These are phyloP conservation scores for Quercus parvula DNA, from an alignment of 306 rosid species.

Conservation along the genomic window DNA sequence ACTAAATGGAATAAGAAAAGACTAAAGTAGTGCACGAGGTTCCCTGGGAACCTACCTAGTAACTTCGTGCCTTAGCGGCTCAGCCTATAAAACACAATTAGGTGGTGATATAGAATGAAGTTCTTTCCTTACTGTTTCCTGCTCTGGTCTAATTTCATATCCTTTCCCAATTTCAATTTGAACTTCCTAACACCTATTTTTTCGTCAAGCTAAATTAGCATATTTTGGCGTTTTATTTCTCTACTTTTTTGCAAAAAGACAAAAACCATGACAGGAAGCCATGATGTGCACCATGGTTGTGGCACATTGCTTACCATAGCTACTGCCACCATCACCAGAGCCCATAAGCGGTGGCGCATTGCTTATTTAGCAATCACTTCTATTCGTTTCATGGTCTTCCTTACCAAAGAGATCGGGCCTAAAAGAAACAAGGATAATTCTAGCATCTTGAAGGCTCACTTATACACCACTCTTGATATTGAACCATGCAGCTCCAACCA, in stretches of 20 bases:
- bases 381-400: constrained; percentile 45
- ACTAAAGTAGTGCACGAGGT: too few species aligned
- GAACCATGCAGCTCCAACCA: constrained; percentile 18
- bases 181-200: too few species aligned
- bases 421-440: constrained; percentile 22
- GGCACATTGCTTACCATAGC: constrained; percentile 29
- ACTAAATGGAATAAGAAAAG: too few species aligned
- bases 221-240: background rate
- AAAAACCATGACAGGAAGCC: constrained; percentile 28
- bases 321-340: constrained; percentile 14
- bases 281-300: background rate
- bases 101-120: background rate
- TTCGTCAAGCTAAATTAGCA: too few species aligned
- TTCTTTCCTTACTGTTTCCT: background rate
- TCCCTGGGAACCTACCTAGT: too few species aligned
- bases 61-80: too few species aligned
- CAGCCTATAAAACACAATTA: background rate
- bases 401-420: constrained; percentile 36
- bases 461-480: constrained; percentile 24
- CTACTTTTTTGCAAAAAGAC: background rate
- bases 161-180: constrained; percentile 16
- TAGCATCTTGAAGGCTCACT: constrained; percentile 21
- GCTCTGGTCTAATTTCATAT: background rate
- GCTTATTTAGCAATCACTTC: constrained; percentile 55
- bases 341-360: constrained; percentile 63